Evolutionary conservation across 2,329 filamentous ascomycete genomes (phyloP).

Genomic region (Penicillium sp.): DNA sequence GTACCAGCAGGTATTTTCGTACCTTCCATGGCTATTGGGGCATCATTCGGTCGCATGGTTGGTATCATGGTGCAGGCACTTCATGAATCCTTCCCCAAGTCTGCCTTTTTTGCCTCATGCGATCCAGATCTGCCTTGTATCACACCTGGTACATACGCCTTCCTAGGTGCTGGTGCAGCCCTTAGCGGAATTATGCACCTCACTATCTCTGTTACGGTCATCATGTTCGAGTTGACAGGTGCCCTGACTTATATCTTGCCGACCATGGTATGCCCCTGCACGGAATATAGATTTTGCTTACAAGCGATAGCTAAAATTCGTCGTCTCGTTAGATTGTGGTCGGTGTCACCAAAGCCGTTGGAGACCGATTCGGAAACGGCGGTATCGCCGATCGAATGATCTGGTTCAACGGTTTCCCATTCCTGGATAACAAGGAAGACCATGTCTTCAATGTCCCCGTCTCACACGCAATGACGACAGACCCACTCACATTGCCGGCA

Average conservation of each 20-base stretch:
- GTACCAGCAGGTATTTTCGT: conserved; percentile 98
- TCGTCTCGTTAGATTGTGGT: conserved; percentile 73
- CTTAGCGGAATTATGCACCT: conserved; percentile 98
- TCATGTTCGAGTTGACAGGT: conserved; percentile 99
- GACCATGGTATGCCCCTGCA: conserved; percentile 70
- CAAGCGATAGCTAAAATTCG: not conserved
- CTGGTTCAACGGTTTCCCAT: conserved; percentile 97
- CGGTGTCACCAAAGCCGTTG: conserved; percentile 91
- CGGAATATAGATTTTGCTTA: not conserved
- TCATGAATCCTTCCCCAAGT: conserved; percentile 80
- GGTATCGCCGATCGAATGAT: conserved; percentile 99
- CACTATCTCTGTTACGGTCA: conserved; percentile 94
- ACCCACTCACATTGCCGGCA: conserved; percentile 75
- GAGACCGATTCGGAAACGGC: conserved; percentile 89
- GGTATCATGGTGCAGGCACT: conserved; percentile 92
- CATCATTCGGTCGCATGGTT: conserved; percentile 90
- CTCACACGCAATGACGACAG: conserved; percentile 83
- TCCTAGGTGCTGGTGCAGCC: conserved; percentile 88
- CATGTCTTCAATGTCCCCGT: conserved; percentile 96
- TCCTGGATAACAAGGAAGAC: conserved; percentile 96
- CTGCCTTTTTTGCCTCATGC: conserved; percentile 86
- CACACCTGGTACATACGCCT: conserved; percentile 95
- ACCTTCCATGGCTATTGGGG: conserved; percentile 95
- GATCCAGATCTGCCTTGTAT: conserved; percentile 93
- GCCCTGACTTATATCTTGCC: conserved; percentile 95